Evolutionary conservation across 352 stramenopile species (phyloP).

Genomic region (Phytopythium cucurbitacearum): DNA sequence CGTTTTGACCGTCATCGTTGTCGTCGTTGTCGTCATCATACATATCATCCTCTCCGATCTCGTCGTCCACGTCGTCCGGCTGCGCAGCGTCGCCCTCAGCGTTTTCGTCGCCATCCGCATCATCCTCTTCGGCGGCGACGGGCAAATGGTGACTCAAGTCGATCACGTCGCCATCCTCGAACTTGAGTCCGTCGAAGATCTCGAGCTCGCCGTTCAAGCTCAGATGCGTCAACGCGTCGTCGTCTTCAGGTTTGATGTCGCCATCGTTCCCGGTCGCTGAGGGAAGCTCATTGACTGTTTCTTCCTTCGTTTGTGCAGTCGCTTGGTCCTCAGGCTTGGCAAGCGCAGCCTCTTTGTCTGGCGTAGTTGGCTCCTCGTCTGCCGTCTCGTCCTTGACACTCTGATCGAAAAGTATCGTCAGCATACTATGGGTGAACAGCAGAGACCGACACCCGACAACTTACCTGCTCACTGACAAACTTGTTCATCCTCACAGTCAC

Average conservation of each 20-base stretch:
- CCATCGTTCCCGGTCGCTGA: slow-evolving; percentile 7
- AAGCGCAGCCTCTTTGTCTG: not conserved
- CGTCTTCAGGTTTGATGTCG: slow-evolving; percentile 40
- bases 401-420: not conserved
- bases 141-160: slow-evolving; percentile 48
- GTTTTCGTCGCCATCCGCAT: slow-evolving; percentile 14
- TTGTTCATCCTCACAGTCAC: slow-evolving; percentile 42
- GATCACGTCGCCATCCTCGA: slow-evolving; percentile 81
- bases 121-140: slow-evolving; percentile 2
- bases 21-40: slow-evolving; percentile 62
- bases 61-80: slow-evolving; percentile 13
- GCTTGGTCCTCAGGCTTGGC: not conserved
- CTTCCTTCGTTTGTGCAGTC: slow-evolving; percentile 4
- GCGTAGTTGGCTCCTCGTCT: slow-evolving; percentile 2
- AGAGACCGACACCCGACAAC: not conserved
- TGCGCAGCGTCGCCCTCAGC: slow-evolving; percentile 18
- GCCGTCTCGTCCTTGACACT: slow-evolving; percentile 5
- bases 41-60: slow-evolving; percentile 24
- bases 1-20: slow-evolving; percentile 17
- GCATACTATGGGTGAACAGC: not conserved
- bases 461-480: slow-evolving; percentile 41
- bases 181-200: slow-evolving; percentile 86
- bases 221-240: slow-evolving; percentile 65
- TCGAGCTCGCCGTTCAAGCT: slow-evolving; percentile 76
- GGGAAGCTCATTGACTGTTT: slow-evolving; percentile 1